These are phyloP conservation scores for Protostelium mycophagum DNA, from an alignment of 78 protist species.

Conservation along the genomic window DNA sequence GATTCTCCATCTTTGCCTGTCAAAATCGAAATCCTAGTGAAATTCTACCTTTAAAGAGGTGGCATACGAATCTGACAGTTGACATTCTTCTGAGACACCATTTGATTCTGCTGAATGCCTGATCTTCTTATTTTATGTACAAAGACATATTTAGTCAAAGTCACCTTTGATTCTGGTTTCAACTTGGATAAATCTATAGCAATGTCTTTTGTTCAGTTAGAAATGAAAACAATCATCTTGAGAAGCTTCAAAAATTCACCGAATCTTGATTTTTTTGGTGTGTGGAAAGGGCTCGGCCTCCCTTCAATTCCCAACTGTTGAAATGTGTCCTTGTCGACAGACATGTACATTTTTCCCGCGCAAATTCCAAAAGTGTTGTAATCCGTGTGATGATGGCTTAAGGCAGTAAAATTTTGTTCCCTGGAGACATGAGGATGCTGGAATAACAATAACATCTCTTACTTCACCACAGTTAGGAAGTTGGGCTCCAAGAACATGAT, in stretches of 20 bases:
- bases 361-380: not conserved
- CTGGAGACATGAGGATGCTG: not conserved
- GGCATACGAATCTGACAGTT: not conserved
- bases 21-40: no score
- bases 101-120: not conserved
- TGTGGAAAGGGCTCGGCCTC: not conserved
- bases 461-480: not conserved
- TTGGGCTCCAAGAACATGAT: not conserved
- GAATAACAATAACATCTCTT: not conserved
- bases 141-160: not conserved
- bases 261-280: not conserved
- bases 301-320: not conserved
- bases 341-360: not conserved
- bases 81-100: not conserved
- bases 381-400: no score
- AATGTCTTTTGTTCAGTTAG: not conserved
- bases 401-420: not conserved
- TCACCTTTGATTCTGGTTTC: not conserved
- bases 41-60: no score
- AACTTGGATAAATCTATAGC: not conserved
- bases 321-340: not conserved
- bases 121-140: no score
- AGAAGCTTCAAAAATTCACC: not conserved
- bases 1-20: no score
- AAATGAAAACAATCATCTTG: not conserved